Evolutionary conservation across 2,329 filamentous ascomycete genomes (phyloP).

Genomic region (Colletotrichum chlorophyti): DNA sequence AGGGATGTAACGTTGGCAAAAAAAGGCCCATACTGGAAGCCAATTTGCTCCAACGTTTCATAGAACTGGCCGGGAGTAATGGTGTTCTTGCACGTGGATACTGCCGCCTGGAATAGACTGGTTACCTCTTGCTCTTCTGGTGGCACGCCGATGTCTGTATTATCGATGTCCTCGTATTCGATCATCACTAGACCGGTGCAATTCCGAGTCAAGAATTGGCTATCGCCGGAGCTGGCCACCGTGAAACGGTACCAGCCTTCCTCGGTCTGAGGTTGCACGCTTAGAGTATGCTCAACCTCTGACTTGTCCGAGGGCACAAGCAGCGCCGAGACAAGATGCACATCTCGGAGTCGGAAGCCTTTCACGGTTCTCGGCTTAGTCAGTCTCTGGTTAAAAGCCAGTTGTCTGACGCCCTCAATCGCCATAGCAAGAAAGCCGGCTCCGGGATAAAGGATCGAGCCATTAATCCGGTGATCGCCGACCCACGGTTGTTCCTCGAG

Average conservation of each 20-base stretch:
- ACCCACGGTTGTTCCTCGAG: conserved; percentile 49
- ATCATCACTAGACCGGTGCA: neutral
- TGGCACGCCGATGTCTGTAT: neutral
- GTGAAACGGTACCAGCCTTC: neutral
- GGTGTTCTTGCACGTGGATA: neutral
- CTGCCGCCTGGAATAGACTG: neutral
- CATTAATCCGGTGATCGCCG: conserved; percentile 52
- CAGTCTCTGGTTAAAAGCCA: conserved; percentile 2
- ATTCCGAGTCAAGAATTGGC: neutral
- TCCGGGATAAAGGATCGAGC: conserved; percentile 47
- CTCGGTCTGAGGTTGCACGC: neutral
- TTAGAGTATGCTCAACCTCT: neutral
- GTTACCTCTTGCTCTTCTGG: neutral
- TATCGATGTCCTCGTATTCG: neutral
- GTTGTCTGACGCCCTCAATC: conserved; percentile 29
- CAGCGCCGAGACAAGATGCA: conserved; percentile 23
- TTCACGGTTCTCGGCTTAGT: neutral
- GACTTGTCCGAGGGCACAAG: neutral
- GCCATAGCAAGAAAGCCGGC: conserved; percentile 40
- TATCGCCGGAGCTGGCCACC: neutral
- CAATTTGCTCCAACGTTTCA: conserved; percentile 3
- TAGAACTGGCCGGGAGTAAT: neutral
- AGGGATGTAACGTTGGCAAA: conserved; percentile 19
- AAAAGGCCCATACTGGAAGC: conserved; percentile 20
- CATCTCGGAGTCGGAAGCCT: conserved; percentile 29